phyloP scores from a whole-genome alignment of 257 asterid species.

The Solanum boliviense region DNA sequence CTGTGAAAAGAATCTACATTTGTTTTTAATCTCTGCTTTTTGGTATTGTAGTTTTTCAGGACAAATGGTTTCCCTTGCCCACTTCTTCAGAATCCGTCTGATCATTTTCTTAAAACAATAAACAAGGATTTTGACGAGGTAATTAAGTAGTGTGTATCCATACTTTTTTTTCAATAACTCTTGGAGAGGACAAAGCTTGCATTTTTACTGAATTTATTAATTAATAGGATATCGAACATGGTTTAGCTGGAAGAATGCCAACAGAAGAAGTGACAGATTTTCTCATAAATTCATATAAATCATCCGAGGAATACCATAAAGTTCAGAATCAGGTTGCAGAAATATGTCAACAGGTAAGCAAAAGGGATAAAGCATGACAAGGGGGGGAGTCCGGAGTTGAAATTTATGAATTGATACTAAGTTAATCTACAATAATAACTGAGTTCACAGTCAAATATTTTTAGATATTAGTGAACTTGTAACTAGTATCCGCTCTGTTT shows the following conservation, averaged over 20 bases:
- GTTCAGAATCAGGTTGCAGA: constrained; percentile 6
- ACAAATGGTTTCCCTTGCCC: constrained; percentile 24
- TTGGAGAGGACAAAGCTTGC: neutral
- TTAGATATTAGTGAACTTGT: neutral
- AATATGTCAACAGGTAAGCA: constrained; percentile 7
- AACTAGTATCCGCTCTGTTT: neutral
- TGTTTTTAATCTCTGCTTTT: neutral
- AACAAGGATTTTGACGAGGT: constrained; percentile 24
- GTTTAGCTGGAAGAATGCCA: neutral
- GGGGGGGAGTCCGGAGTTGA: neutral
- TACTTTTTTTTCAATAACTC: neutral
- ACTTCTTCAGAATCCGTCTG: constrained; percentile 18
- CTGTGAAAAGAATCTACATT: neutral
- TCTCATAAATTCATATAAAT: constrained; percentile 5
- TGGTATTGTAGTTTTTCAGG: constrained; percentile 11
- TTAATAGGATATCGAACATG: constrained; percentile 13
- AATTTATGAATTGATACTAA: neutral
- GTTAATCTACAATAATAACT: neutral
- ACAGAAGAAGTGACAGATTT: constrained; percentile 7
- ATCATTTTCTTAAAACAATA: constrained; percentile 18
- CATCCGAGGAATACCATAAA: neutral
- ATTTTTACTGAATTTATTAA: neutral
- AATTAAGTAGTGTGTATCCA: neutral
- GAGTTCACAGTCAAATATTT: neutral
- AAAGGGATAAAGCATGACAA: too few species aligned